phyloP scores from a whole-genome alignment of 306 rosid species.

The Mucuna pruriens region DNA sequence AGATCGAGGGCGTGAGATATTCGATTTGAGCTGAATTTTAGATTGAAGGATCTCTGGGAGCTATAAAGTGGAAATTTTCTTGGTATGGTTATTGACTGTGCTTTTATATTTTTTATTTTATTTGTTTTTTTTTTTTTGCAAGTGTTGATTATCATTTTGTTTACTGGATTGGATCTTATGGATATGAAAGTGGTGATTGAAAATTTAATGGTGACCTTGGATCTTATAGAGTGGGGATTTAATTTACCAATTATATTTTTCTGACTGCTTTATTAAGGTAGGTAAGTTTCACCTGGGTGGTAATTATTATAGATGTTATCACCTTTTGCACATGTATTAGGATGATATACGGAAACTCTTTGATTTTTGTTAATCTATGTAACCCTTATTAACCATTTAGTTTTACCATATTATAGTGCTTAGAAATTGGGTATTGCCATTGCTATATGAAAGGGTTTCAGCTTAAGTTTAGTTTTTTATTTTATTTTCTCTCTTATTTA shows the following conservation, averaged over 20 bases:
- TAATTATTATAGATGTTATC: neutral
- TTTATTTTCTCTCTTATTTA: neutral
- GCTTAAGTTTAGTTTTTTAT: neutral
- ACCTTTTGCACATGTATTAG: neutral
- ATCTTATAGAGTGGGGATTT: constrained; percentile 24
- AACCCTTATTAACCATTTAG: neutral
- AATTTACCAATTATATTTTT: neutral
- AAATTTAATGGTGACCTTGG: constrained; percentile 24
- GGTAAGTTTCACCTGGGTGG: constrained; percentile 16
- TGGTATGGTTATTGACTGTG: constrained; percentile 6
- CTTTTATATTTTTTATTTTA: neutral
- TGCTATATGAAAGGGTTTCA: neutral
- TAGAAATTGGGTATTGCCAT: constrained; percentile 15
- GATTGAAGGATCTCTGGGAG: constrained; percentile 24
- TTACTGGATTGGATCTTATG: constrained; percentile 43
- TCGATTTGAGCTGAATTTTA: constrained; percentile 44
- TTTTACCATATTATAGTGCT: neutral
- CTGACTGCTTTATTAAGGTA: constrained; percentile 14
- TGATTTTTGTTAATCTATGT: constrained; percentile 21
- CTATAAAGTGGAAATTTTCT: constrained; percentile 2
- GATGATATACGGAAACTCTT: neutral
- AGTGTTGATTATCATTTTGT: constrained; percentile 22
- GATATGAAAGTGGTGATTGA: constrained; percentile 18
- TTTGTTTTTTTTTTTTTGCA: neutral
- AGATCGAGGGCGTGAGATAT: constrained; percentile 37